Evolutionary conservation across 352 stramenopile species (phyloP).

Genomic region (Globisporangium nodosum): DNA sequence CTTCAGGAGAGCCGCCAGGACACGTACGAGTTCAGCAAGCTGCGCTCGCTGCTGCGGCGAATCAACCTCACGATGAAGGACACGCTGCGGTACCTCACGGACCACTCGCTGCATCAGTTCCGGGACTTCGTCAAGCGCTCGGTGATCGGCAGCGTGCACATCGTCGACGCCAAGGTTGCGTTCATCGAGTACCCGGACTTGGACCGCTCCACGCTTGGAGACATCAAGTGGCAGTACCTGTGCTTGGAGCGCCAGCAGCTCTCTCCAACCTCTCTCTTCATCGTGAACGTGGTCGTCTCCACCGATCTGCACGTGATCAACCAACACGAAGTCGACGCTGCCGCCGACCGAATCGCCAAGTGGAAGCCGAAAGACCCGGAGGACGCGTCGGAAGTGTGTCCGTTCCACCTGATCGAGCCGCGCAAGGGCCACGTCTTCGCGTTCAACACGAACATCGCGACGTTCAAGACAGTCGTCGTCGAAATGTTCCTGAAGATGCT

Average conservation of each 20-base stretch:
- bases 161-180: constrained; percentile 62
- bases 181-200: constrained; percentile 69
- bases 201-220: constrained; percentile 47
- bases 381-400: constrained; percentile 56
- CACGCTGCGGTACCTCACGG: constrained; percentile 64
- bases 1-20: constrained; percentile 78
- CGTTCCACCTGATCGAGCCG: constrained; percentile 36
- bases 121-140: constrained; percentile 60
- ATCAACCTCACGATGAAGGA: constrained; percentile 85
- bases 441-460: constrained; percentile 60
- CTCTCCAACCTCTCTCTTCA: constrained; percentile 60
- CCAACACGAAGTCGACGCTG: constrained; percentile 57
- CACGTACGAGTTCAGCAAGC: constrained; percentile 86
- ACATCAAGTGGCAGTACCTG: constrained; percentile 77
- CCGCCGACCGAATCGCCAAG: constrained; percentile 33
- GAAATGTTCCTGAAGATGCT: constrained; percentile 79
- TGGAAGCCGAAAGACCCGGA: constrained; percentile 72
- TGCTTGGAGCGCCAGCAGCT: constrained; percentile 64
- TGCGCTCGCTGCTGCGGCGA: constrained; percentile 61
- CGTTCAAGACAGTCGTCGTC: constrained; percentile 50
- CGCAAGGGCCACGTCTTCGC: constrained; percentile 48
- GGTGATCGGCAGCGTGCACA: constrained; percentile 53
- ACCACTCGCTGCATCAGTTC: constrained; percentile 72
- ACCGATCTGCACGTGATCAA: constrained; percentile 74
- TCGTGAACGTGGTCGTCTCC: constrained; percentile 63